These are phyloP conservation scores for Viola odorata DNA, from an alignment of 345 rosid species.

Conservation along the genomic window DNA sequence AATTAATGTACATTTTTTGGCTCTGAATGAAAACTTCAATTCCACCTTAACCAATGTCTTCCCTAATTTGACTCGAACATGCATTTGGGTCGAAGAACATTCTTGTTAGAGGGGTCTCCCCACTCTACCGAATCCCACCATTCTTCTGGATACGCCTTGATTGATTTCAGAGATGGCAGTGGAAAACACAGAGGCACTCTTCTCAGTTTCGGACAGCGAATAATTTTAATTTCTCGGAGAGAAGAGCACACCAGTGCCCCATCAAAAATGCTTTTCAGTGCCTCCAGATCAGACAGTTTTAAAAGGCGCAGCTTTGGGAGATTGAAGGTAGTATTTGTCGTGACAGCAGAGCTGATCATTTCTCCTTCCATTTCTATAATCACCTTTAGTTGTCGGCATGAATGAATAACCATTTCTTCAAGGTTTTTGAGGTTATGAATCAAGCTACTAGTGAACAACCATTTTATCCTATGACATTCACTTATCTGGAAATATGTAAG, in stretches of 20 bases:
- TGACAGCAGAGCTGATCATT: no score
- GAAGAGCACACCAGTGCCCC: not conserved
- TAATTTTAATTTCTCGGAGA: not conserved
- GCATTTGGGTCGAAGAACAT: no score
- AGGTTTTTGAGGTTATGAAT: not conserved
- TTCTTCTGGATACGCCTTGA: not conserved
- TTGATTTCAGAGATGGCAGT: not conserved
- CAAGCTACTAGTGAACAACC: not conserved
- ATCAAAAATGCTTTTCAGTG: not conserved
- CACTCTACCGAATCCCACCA: not conserved
- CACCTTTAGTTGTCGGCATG: not conserved
- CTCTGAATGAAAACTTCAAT: no score
- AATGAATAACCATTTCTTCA: fast-evolving
- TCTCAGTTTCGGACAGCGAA: not conserved
- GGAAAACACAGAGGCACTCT: not conserved
- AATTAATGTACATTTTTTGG: no score
- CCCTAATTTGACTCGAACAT: no score
- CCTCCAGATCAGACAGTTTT: fast-evolving
- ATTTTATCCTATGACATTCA: not conserved
- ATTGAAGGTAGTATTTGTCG: not conserved
- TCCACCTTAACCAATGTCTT: no score
- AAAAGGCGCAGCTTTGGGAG: not conserved
- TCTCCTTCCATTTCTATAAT: not conserved
- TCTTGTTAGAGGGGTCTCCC: no score
- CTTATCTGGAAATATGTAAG: no score